Evolutionary conservation across 2,329 filamentous ascomycete genomes (phyloP), one percentile per base, ranked within the genome.

Genomic region (Celoporthe dispersa): DNA sequence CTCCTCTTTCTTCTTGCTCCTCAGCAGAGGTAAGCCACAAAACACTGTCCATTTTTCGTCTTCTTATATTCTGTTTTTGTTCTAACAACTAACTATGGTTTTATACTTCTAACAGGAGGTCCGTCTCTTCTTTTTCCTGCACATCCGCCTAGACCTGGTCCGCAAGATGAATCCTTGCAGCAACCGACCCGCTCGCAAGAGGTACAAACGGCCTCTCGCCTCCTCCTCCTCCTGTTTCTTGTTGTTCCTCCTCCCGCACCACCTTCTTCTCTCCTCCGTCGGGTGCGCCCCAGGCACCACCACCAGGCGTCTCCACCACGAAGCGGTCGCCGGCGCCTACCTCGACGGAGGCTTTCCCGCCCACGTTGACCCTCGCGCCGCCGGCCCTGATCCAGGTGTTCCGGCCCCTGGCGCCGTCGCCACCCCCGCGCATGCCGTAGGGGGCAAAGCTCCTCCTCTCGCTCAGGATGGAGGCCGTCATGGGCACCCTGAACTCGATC

Each of bases 221-320:
- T 11, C 37, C 4, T 3, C 11, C 4, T 35, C n/a, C n/a, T n/a
- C n/a, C n/a, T n/a, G n/a, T n/a, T 39, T 60, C 22, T n/a, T 19
- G 22, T 48, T 7, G 1, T 35, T 16, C 39, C 3, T 19, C 16
- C 3, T 16, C 44, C 19, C 19, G 0, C 37, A 8, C 14, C 39
- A 33, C 28, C 2, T 28, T 33, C 14, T 63, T 6, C 19, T 25
- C 14, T 19, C 6, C 31, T 9, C 22, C 37, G 2, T 28, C 35
- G 35, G 39, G 25, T 5, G 39, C 64, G 28, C 72, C 73, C 63
- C 71, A 80, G 1, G 76, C 79, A 11, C 79, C 78, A 0, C 79
- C 79, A 1, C 79, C 78, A 1, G 79, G 79, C 0, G 78, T 79
- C n/a, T 80, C 79, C 3, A 80, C 74, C 59, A 79, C 77, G n/a